These are phyloP conservation scores for Chamaecyparis obtusa DNA, from an alignment of 75 land plant species.

Conservation along the genomic window DNA sequence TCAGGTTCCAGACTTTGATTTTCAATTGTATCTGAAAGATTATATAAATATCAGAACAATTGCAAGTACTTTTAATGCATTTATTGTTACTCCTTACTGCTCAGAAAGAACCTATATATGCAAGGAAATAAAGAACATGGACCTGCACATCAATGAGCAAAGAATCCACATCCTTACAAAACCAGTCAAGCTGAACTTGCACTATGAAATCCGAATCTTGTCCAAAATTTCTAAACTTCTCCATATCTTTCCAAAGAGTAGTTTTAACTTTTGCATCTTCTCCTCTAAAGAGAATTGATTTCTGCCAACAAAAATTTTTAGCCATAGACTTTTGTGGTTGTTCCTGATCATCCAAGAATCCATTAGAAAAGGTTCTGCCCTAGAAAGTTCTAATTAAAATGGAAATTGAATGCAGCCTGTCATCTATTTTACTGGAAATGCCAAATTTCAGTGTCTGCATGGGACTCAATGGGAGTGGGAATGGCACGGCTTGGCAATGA, in stretches of 20 bases:
- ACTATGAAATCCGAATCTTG: background rate
- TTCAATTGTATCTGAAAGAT: background rate
- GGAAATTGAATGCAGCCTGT: no score
- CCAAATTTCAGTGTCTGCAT: no score
- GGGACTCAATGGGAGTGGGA: no score
- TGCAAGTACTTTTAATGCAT: background rate
- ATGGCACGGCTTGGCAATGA: no score
- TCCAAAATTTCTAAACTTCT: background rate
- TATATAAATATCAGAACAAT: background rate
- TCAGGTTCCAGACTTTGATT: background rate
- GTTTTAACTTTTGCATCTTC: no score
- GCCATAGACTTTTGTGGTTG: background rate
- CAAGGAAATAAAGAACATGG: no score
- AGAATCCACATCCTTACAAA: background rate
- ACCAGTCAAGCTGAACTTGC: background rate
- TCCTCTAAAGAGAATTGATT: background rate
- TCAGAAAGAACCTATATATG: background rate
- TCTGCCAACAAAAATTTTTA: background rate
- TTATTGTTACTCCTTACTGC: background rate
- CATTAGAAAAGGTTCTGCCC: background rate
- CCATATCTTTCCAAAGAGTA: no score
- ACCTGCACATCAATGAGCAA: background rate
- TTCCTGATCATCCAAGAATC: background rate
- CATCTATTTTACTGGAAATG: no score
- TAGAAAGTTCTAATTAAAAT: no score